Base-by-base conservation (phyloP, 306 rosid genomes). In the Fagus sylvatica region DNA sequence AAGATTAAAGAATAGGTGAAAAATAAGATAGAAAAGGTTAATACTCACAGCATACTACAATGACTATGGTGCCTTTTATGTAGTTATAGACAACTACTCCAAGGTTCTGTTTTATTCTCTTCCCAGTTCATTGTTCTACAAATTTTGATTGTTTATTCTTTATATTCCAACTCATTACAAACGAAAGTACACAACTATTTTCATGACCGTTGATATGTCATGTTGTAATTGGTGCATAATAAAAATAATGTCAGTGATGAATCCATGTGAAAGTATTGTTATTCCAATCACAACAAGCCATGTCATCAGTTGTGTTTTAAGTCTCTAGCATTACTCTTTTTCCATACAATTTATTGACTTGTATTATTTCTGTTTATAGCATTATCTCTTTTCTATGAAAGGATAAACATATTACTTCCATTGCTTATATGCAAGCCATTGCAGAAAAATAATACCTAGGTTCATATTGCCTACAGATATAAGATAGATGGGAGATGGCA, bases 331-430 rank as follows among this genome's bases (percentile, higher is more conserved):
- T 22, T 22, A 48, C 62, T 68, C 37, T 73, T 15, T 74, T 67
- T 61, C 48, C 78, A 13, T 10, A 33, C n/a, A 61, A 41, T 6
- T 33, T 7, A 61, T 57, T 28, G 65, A 3, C 16, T 15, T 59
- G 2, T 22, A n/a, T 56, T n/a, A 7, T 9, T 59, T 28, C 7
- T 22, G 7, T 22, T 59, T 28, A 59, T 28, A 28, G 6, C 28
- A 33, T 72, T 57, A 70, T 12, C 37, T 65, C 19, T 30, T 57
- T 65, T 72, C 61, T 28, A 62, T 55, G 34, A 16, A 67, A 19
- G 40, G n/a, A 5, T 43, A 28, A 39, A 62, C 49, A 22, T 74
- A 2, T 66, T 62, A 74, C 74, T 61, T 84, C 79, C 75, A 64
- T 22, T 12, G 46, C 51, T 56, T 32, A 46, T 15, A 19, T 40